Evolutionary conservation across 2,329 filamentous ascomycete genomes (phyloP), one percentile per base, ranked within the genome.

Genomic region (Venturia pyrina): DNA sequence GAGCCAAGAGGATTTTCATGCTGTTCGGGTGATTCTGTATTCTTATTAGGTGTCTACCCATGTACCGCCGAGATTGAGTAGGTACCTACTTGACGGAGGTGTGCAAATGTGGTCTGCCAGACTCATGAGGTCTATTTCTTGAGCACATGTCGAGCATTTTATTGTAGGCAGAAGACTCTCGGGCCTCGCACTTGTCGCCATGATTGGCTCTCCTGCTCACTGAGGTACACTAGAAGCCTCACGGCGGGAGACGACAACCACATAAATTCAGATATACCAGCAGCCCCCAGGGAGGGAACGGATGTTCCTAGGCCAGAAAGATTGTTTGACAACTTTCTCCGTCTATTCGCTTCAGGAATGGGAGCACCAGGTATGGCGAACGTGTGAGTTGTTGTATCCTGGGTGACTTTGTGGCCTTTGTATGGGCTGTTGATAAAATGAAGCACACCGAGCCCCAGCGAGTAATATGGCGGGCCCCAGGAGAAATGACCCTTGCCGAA

Each of bases 71-170:
- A 65, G 21, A 62, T 28, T 66, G 19, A 32, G 72, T 83, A 40
- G 37, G 28, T 11, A 82, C 72, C 79, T 78, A 77, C 80, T 73
- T 67, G 78, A 28, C 1, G 40, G 73, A 66, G 73, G 70, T 68
- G 75, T 67, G 76, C 92, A 96, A 68, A 90, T 75, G 79, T 96
- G 92, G 68, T 96, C 91, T 68, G 90, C 91, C 88, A 96, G 89
- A 75, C 87, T 81, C 50, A 89, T 88, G 70, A 96, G 95, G 73
- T 93, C 88, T 67, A 96, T 90, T 72, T 93, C 85, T 44, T 78
- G 76, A 53, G 85, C 83, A 74, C 90, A 93, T 78, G 83, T 86
- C 65, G 90, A 93, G 77, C 90, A 93, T 81, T 92, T 93, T 76
- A 93, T 89, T 40, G 86, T 87, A 73, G 90, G 89, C 80, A 92